A percentile compares a stretch with the other conserved stretches of the same genome.
These are phyloP conservation scores for Paramecium tetraurelia DNA, from an alignment of 73 alveolate species.

Conservation along the genomic window DNA sequence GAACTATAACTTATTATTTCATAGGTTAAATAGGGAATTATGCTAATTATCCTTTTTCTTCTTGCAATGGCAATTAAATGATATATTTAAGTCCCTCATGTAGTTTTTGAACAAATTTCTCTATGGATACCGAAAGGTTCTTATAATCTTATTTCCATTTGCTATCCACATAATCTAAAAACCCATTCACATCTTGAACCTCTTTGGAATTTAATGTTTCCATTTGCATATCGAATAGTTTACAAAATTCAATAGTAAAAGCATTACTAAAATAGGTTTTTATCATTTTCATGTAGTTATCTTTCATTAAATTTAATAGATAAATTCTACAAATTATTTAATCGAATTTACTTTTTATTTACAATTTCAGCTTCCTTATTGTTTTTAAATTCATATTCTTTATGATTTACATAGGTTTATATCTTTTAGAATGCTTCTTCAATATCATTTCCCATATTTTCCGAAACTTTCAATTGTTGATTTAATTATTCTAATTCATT, in stretches of 20 bases:
- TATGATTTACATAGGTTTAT: neutral
- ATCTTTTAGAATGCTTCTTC: conserved; percentile 13
- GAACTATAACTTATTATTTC: neutral
- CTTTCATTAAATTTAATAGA: neutral
- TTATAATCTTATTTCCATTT: conserved; percentile 45
- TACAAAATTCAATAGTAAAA: conserved; percentile 2
- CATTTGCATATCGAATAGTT: conserved; percentile 18
- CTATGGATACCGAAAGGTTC: neutral
- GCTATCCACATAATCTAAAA: conserved; percentile 28
- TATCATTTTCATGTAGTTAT: neutral
- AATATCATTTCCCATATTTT: neutral
- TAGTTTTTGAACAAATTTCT: neutral
- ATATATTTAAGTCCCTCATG: conserved; percentile 25
- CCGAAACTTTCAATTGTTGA: neutral
- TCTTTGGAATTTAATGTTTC: conserved; percentile 34
- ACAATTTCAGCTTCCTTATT: conserved; percentile 12
- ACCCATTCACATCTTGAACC: conserved; percentile 26
- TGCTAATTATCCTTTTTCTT: neutral
- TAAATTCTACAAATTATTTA: neutral
- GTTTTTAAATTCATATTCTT: neutral
- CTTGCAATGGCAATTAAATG: conserved; percentile 1
- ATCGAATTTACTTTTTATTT: neutral
- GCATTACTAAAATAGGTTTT: neutral
- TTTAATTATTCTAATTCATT: neutral
- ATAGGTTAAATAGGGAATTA: neutral